These are phyloP conservation scores for Ottelia alismoides DNA, from an alignment of 106 monocot genomes.

Conservation along the genomic window DNA sequence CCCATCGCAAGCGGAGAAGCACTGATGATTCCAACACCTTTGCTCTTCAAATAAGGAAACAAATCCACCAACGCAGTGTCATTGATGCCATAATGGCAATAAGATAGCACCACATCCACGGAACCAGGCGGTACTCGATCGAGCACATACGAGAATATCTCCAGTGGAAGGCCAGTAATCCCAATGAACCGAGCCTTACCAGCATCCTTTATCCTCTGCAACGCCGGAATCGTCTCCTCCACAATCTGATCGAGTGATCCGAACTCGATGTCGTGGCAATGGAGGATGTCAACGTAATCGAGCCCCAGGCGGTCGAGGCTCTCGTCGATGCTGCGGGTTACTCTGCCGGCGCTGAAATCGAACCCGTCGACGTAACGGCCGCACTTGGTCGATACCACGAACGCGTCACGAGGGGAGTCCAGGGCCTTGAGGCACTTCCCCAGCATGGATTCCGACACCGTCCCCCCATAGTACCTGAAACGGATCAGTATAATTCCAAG, in stretches of 20 bases:
- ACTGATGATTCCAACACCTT: constrained; percentile 68
- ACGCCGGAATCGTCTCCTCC: constrained; percentile 83
- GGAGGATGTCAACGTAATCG: constrained; percentile 88
- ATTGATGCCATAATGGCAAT: constrained; percentile 86
- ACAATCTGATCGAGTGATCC: constrained; percentile 85
- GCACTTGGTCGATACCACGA: constrained; percentile 80
- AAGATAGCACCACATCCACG: constrained; percentile 83
- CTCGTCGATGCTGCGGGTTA: constrained; percentile 78
- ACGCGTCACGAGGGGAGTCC: constrained; percentile 32
- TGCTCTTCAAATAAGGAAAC: constrained; percentile 71
- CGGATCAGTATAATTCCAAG: too few relatives aligned
- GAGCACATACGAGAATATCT: constrained; percentile 64
- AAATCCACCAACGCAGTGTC: constrained; percentile 54
- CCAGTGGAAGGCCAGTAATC: constrained; percentile 70
- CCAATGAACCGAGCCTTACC: constrained; percentile 79
- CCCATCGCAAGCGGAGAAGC: constrained; percentile 92
- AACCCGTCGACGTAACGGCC: constrained; percentile 77
- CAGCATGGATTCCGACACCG: constrained; percentile 78
- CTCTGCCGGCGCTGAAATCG: constrained; percentile 77
- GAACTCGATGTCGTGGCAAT: constrained; percentile 96
- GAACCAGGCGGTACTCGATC: constrained; percentile 61
- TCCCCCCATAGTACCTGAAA: constrained; percentile 79
- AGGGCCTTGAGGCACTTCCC: constrained; percentile 56
- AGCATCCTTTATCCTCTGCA: constrained; percentile 55
- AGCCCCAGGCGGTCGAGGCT: constrained; percentile 58